phyloP scores from a whole-genome alignment of 306 rosid species.

The Geum urbanum region DNA sequence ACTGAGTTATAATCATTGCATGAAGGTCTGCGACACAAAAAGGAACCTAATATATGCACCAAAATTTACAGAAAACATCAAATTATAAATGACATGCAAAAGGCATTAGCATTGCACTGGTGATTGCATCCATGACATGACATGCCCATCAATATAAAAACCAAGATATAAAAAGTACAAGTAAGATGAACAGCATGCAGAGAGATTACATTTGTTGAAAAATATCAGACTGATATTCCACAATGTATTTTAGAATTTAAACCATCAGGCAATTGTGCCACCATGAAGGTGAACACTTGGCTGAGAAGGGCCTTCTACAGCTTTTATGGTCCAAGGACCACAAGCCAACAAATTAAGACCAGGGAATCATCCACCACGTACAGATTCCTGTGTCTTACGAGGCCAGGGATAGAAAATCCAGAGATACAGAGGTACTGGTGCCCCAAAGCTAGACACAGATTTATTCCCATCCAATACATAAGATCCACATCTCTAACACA shows the following conservation, averaged over 20 bases:
- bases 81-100: too few species aligned
- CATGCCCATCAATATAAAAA: too few species aligned
- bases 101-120: too few species aligned
- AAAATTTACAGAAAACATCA: neutral
- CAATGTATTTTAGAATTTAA: neutral
- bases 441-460: neutral
- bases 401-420: too few species aligned
- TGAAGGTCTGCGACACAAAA: neutral
- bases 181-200: too few species aligned
- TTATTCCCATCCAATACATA: neutral
- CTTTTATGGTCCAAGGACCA: neutral
- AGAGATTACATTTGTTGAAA: too few species aligned
- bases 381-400: too few species aligned
- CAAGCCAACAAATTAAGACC: too few species aligned
- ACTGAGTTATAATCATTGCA: constrained; percentile 24
- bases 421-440: neutral
- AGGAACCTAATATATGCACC: neutral
- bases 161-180: too few species aligned
- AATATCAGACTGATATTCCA: too few species aligned
- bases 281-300: neutral
- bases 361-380: too few species aligned
- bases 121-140: too few species aligned
- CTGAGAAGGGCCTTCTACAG: neutral
- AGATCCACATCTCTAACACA: neutral
- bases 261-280: neutral